These are phyloP conservation scores for Limonomyces culmigenus DNA, from an alignment of 1,284 basidiomycete genomes.

Conservation along the genomic window DNA sequence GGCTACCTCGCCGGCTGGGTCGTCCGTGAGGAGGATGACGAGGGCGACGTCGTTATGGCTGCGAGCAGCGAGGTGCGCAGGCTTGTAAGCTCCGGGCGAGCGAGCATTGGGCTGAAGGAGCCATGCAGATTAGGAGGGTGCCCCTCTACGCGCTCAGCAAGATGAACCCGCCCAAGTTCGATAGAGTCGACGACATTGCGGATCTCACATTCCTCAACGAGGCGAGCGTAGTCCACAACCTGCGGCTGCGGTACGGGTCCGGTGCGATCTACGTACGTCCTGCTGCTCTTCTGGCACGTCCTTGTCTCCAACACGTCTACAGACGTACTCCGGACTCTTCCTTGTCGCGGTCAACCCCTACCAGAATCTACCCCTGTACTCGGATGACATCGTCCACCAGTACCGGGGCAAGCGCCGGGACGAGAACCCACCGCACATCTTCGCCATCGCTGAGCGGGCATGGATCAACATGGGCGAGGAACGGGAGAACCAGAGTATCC, in stretches of 20 bases:
- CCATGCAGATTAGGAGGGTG: constrained; percentile 49
- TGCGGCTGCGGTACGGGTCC: constrained; percentile 80
- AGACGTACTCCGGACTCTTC: constrained; percentile 95
- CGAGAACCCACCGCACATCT: constrained; percentile 95
- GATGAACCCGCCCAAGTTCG: constrained; percentile 99
- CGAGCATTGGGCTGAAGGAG: not conserved
- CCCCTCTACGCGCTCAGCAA: constrained; percentile 71
- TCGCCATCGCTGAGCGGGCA: constrained; percentile 92
- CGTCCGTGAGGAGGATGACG: constrained; percentile 65
- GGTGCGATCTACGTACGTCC: constrained; percentile 86
- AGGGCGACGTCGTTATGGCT: constrained; percentile 66
- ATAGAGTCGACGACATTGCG: constrained; percentile 95
- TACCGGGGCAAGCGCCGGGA: constrained; percentile 87
- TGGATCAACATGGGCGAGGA: constrained; percentile 99
- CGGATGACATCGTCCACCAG: constrained; percentile 80
- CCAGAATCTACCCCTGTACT: constrained; percentile 84
- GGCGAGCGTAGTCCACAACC: constrained; percentile 95
- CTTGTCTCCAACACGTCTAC: constrained; percentile 6
- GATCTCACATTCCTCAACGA: constrained; percentile 97
- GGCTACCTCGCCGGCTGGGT: constrained; percentile 90
- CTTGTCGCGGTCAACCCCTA: constrained; percentile 98
- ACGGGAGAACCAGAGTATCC: constrained; percentile 92
- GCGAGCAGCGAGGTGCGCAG: constrained; percentile 58
- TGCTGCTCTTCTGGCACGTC: constrained; percentile 1
- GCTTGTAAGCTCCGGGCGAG: not conserved